phyloP scores from a whole-genome alignment of 352 stramenopile species.

The Aphanomyces euteiches region DNA sequence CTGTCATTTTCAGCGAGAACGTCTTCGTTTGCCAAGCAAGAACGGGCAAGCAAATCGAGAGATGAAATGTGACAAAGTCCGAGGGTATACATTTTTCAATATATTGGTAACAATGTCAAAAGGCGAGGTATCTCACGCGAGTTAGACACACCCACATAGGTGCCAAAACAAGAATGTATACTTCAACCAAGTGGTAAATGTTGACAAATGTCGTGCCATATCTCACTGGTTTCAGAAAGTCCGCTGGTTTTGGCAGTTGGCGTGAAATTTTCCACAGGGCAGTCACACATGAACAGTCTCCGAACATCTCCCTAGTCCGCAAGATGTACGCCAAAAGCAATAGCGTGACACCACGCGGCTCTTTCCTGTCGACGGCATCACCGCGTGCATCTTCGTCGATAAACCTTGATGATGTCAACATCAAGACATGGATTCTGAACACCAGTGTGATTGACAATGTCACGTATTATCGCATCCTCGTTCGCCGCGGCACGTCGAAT shows the following conservation, averaged over 20 bases:
- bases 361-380: slow-evolving; percentile 15
- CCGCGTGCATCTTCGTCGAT: slow-evolving; percentile 15
- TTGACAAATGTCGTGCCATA: too few relatives aligned
- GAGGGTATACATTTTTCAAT: too few relatives aligned
- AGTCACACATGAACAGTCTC: slow-evolving; percentile 5
- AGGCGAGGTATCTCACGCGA: too few relatives aligned
- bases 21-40: too few relatives aligned
- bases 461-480: slow-evolving; percentile 30
- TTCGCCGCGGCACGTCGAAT: slow-evolving; percentile 10
- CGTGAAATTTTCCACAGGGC: background rate
- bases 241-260: background rate
- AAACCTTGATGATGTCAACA: slow-evolving; percentile 26
- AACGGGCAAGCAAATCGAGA: too few relatives aligned
- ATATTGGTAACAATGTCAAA: too few relatives aligned
- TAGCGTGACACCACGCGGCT: slow-evolving; percentile 1
- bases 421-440: slow-evolving; percentile 32
- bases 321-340: slow-evolving; percentile 14
- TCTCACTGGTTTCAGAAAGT: background rate
- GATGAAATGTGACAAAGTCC: too few relatives aligned
- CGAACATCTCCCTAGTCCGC: background rate
- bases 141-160: too few relatives aligned
- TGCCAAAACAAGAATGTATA: too few relatives aligned
- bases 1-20: too few relatives aligned
- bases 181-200: too few relatives aligned
- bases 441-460: slow-evolving; percentile 25